Evolutionary conservation across 1,284 basidiomycete species (phyloP).

Genomic region (Austroboletus olivaceoglutinosus): DNA sequence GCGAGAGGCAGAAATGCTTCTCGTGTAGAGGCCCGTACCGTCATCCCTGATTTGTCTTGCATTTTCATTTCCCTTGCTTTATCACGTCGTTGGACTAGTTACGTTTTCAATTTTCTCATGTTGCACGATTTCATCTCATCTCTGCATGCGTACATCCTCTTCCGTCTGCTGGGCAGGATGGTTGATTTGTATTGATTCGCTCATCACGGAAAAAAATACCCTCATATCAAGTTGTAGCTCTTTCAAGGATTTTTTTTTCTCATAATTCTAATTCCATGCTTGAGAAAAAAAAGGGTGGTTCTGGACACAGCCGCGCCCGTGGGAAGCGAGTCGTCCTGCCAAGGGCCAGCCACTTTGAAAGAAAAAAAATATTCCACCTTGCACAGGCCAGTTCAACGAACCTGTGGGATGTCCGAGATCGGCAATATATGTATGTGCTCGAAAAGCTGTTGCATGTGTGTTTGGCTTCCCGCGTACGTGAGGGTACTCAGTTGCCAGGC

Average conservation of each 20-base stretch:
- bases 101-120: neutral
- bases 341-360: too few species aligned
- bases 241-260: conserved; percentile 10
- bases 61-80: conserved; percentile 1
- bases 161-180: conserved; percentile 25
- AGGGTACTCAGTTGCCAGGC: conserved; percentile 22
- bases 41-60: neutral
- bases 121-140: conserved; percentile 12
- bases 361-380: neutral
- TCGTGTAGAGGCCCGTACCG: conserved; percentile 48
- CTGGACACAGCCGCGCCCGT: too few species aligned
- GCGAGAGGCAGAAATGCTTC: conserved; percentile 50
- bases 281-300: neutral
- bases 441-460: neutral
- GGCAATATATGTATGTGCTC: neutral
- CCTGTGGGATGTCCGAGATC: neutral
- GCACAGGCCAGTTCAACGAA: conserved; percentile 6
- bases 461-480: conserved; percentile 12
- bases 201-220: conserved; percentile 24
- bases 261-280: neutral
- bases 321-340: too few species aligned
- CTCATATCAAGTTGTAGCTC: conserved; percentile 22
- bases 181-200: conserved; percentile 17
- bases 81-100: neutral
- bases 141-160: conserved; percentile 14